Conservation (phyloP, 805 yeast genomes). For the Candida vaughaniae region DNA sequence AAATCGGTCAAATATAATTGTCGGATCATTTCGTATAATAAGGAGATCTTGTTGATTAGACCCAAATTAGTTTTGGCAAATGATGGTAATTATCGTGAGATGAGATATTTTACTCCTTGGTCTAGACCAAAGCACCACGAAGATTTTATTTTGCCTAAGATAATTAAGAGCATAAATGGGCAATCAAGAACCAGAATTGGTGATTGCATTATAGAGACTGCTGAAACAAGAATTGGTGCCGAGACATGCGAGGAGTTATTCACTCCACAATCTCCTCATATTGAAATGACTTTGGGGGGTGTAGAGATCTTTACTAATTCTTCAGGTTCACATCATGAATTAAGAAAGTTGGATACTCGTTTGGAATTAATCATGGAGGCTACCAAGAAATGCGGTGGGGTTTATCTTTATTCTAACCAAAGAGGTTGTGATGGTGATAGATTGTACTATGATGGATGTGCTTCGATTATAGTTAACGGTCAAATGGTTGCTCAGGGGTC, state of each 20-base stretch:
- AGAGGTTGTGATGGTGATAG: slow-evolving; percentile 99
- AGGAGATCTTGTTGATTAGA: slow-evolving; percentile 77
- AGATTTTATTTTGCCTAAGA: slow-evolving; percentile 66
- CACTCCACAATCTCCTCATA: slow-evolving; percentile 95
- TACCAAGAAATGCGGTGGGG: slow-evolving; percentile 94
- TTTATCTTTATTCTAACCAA: slow-evolving; percentile 90
- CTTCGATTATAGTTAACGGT: slow-evolving; percentile 91
- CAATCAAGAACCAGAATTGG: slow-evolving; percentile 78
- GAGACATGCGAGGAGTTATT: slow-evolving; percentile 98
- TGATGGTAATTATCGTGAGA: slow-evolving; percentile 97
- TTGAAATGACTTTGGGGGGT: slow-evolving; percentile 88
- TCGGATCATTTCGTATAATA: slow-evolving; percentile 78
- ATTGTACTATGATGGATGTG: slow-evolving; percentile 95
- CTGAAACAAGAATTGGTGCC: slow-evolving; percentile 90
- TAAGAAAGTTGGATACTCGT: slow-evolving; percentile 84
- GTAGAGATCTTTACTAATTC: slow-evolving; percentile 97
- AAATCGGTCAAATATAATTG: slow-evolving; percentile 89
- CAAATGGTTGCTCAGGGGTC: slow-evolving; percentile 88
- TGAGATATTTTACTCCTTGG: slow-evolving; percentile 98
- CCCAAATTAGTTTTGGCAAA: slow-evolving; percentile 94
- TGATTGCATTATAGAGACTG: slow-evolving; percentile 81
- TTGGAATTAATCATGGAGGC: slow-evolving; percentile 86
- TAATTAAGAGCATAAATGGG: slow-evolving; percentile 62
- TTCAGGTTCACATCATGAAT: slow-evolving; percentile 96
- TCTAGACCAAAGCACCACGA: slow-evolving; percentile 74